phyloP scores from a whole-genome alignment of 768 basidiomycete species.

The Leccinum incarnatum region DNA sequence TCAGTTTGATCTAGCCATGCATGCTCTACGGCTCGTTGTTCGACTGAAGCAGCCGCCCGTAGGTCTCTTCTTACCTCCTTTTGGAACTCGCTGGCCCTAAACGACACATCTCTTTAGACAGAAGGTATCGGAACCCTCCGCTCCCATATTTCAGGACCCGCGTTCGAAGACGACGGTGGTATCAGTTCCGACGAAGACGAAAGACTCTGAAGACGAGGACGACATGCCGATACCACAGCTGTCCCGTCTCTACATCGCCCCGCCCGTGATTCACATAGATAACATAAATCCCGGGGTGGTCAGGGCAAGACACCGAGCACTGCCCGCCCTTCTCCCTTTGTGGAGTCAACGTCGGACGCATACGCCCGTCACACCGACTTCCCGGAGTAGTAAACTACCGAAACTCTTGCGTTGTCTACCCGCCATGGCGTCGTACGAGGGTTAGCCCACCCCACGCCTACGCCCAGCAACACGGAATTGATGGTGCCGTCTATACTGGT shows the following conservation, averaged over 20 bases:
- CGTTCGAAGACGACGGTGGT: conserved; percentile 73
- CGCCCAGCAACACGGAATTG: no score
- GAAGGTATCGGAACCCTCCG: conserved; percentile 84
- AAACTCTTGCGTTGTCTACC: conserved; percentile 33
- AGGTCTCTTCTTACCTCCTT: conserved; percentile 26
- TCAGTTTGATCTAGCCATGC: no score
- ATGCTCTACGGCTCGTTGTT: no score
- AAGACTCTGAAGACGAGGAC: conserved; percentile 17
- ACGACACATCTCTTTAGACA: conserved; percentile 45
- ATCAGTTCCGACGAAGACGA: conserved; percentile 55
- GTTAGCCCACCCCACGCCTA: background rate
- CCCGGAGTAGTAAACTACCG: conserved; percentile 29
- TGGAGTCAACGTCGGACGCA: conserved; percentile 17
- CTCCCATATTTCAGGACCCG: conserved; percentile 51
- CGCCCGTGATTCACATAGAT: no score
- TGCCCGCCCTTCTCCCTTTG: conserved; percentile 20
- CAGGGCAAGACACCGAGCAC: conserved; percentile 22
- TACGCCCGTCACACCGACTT: conserved; percentile 30
- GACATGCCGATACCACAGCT: no score
- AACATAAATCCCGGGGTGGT: background rate
- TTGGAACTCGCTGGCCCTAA: background rate
- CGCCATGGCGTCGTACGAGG: conserved; percentile 29
- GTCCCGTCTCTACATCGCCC: no score
- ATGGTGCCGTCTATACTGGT: no score
- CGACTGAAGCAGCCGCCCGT: conserved; percentile 52